Evolutionary conservation across 2,329 filamentous ascomycete genomes (phyloP), one percentile per base, ranked within the genome.

Genomic region (Lithohypha guttulata): DNA sequence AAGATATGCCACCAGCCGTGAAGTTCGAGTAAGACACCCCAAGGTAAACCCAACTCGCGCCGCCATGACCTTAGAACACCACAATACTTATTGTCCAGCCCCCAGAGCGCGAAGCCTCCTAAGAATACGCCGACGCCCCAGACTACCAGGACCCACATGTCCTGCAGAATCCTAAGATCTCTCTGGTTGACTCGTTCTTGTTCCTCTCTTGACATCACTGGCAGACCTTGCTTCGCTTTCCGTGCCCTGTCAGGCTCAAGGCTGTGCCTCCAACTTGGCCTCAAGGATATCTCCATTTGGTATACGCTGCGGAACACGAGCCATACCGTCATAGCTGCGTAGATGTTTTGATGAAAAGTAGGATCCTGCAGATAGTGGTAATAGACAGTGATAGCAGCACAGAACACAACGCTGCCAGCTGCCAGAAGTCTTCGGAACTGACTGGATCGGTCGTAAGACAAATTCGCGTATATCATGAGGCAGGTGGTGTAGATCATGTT

Each of bases 321-420:
- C 28, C 77, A 66, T 4, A 70, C 69, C 0, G 84, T 91, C 29
- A 93, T 63, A 3, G 81, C 55, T 2, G 77, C 82, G 51, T 86
- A 93, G 3, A 79, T 80, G 44, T 76, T 78, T 56, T 93, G 84
- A 60, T 93, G 85, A 58, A 93, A 93, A 1, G 75, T 66, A 0
- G 85, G 84, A 48, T 93, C 79, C 55, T 87, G 84, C 11, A 86
- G 75, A 46, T 83, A 76, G 55, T 86, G 81, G 60, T 93, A 93
- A 59, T 81, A 75, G 27, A 81, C 67, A 10, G 84, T 91, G 57
- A 93, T 87, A 52, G 78, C 81, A 25, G 64, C 59, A n/a, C 73
- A 68, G 20, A 79, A 57, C 7, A 60, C 60, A 4, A 75, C 54
- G 7, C 84, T 66, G 10, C 65, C 66, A 3, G 77, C 27, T 6